A percentile compares a stretch with the other conserved stretches of the same genome.
phyloP scores from a whole-genome alignment of 2,329 filamentous ascomycete species.

The Xylariaceae sp. region DNA sequence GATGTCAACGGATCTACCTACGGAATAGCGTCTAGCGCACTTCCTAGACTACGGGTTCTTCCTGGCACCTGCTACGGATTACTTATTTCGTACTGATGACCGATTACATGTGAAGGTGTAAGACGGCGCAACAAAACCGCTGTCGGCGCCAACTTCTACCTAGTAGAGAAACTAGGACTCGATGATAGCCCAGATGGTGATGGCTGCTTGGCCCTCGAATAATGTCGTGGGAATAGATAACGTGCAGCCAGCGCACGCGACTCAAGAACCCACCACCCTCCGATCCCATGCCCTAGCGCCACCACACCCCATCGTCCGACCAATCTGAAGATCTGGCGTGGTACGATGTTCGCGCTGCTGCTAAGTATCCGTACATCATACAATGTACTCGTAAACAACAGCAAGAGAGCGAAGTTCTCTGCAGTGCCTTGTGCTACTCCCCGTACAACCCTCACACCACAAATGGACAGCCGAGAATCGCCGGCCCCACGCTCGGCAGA shows the following conservation, averaged over 20 bases:
- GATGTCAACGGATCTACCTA: not conserved
- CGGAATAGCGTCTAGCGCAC: not conserved
- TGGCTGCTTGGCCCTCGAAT: slow-evolving; percentile 5
- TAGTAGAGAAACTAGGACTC: not conserved
- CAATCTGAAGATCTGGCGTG: slow-evolving; percentile 4
- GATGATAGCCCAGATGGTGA: not conserved
- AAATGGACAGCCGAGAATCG: slow-evolving; percentile 3
- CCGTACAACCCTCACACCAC: not conserved
- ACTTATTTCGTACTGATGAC: not conserved
- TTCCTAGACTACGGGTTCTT: not conserved
- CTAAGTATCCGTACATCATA: no score
- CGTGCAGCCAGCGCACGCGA: slow-evolving; percentile 17
- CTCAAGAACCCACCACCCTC: slow-evolving; percentile 9
- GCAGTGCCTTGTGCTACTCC: not conserved
- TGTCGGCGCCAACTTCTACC: slow-evolving; percentile 2
- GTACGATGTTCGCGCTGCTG: not conserved
- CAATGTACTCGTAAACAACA: not conserved
- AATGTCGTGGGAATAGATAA: slow-evolving; percentile 8
- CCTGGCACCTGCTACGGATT: not conserved
- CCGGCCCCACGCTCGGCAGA: slow-evolving; percentile 15
- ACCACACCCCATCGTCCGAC: slow-evolving; percentile 4
- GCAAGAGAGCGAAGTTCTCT: not conserved
- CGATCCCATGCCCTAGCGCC: slow-evolving; percentile 5
- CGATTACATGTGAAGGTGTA: not conserved
- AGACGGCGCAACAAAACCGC: slow-evolving; percentile 2